Percentiles rank a stretch among this genome's conserved stretches.
These are phyloP conservation scores for Trametes hirsuta DNA, from an alignment of 1,284 basidiomycete genomes.

Conservation along the genomic window DNA sequence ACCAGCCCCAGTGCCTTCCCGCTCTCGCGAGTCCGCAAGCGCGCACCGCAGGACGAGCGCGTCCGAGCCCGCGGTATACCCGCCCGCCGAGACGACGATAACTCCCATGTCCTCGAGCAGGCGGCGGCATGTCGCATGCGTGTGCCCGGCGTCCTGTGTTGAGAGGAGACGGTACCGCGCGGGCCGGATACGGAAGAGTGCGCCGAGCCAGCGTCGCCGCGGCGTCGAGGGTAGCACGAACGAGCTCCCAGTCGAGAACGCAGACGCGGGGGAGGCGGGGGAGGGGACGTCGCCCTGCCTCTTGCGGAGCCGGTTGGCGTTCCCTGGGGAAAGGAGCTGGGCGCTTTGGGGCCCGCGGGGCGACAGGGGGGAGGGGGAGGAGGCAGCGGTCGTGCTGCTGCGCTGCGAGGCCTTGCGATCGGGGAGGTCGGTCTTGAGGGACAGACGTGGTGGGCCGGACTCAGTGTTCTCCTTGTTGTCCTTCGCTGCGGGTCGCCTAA, in stretches of 20 bases:
- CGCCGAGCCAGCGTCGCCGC: slow-evolving; percentile 86
- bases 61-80: slow-evolving; percentile 34
- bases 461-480: slow-evolving; percentile 37
- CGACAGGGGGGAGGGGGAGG: slow-evolving; percentile 32
- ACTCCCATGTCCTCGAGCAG: slow-evolving; percentile 77
- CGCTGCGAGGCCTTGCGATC: slow-evolving; percentile 48
- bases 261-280: slow-evolving; percentile 49
- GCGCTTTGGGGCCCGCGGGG: slow-evolving; percentile 40
- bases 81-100: slow-evolving; percentile 54
- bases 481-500: slow-evolving; percentile 29
- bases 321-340: slow-evolving; percentile 51
- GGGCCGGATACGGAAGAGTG: slow-evolving; percentile 87
- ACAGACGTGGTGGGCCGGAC: slow-evolving; percentile 19
- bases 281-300: slow-evolving; percentile 35
- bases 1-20: slow-evolving; percentile 45
- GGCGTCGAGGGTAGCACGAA: slow-evolving; percentile 51
- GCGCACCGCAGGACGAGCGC: slow-evolving; percentile 61
- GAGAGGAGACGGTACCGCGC: slow-evolving; percentile 68
- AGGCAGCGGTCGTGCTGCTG: slow-evolving; percentile 34
- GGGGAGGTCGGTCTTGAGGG: slow-evolving; percentile 32
- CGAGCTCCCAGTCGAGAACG: slow-evolving; percentile 41
- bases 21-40: slow-evolving; percentile 55
- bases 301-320: slow-evolving; percentile 44
- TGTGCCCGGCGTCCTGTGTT: slow-evolving; percentile 65
- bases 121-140: slow-evolving; percentile 73